Base-by-base conservation (phyloP, 768 basidiomycete genomes). In the Russula abietina region DNA sequence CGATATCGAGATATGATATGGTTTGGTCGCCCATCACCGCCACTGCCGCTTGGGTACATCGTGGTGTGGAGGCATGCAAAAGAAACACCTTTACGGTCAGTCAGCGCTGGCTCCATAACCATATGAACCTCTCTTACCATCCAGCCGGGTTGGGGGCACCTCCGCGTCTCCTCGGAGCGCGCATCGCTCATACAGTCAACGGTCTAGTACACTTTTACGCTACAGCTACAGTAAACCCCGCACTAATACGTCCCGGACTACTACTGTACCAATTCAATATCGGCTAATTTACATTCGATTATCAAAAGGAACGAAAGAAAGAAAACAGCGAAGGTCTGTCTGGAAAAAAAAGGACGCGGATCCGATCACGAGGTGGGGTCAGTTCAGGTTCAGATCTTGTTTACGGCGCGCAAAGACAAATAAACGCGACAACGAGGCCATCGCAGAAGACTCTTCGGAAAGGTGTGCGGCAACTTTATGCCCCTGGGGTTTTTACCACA, bases 11-110 rank as follows among this genome's bases (percentile, higher is more conserved):
- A 57, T 49, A 24, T 11, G 32, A 57, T 36, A 17, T 11, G n/a
- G 6, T 45, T 16, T 36, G 38, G 24, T 1, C 48, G n/a, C 9
- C 24, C 62, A 54, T 33, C 62, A 63, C 62, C 62, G 62, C 62
- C 62, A 63, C 62, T 16, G 46, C 46, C 55, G 56, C 45, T 58
- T 58, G 43, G n/a, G n/a, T 39, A 30, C 62, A 58, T 58, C 62
- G 57, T 59, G 62, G n/a, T 59, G 62, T 54, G 26, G 14, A 39
- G 45, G 59, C 30, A 45, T 45, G 59, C 51, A 24, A 12, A 12
- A 10, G 22, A 39, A 39, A 33, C 24, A 19, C 19, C 28, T 46
- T 53, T 28, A 60, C 26, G 14, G 52, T 38, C 41, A 22, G 39
- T 30, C 49, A 16, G 6, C 14, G 43, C 30, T 53, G 41, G 14